Evolutionary conservation across 768 basidiomycete species (phyloP), one percentile per base, ranked within the genome.

Genomic region (Podaxis sp.): DNA sequence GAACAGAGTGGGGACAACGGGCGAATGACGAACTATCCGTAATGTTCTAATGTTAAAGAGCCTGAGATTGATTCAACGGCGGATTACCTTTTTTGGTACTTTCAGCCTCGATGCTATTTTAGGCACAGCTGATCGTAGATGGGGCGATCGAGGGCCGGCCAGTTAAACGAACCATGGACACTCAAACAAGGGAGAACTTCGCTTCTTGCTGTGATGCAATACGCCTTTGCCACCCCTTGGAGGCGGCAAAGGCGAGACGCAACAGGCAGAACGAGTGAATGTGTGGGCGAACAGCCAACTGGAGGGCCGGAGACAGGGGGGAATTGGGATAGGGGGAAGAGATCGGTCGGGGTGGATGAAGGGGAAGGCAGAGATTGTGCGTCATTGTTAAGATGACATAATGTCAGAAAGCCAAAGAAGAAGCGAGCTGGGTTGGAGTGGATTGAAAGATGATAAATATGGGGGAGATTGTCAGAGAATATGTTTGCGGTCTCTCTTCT

Each of bases 361-460:
- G 30, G 53, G 41, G 15, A 44, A 46, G 56, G 56, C 40, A 50
- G 49, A 40, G 37, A 24, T 54, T 36, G 56, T 59, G 58, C 58
- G 58, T 59, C 58, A 59, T 59, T 59, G 58, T 37, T 46, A 46
- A 15, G 49, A 36, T 50, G 33, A 51, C 48, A 59, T 59, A 40
- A 37, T 36, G 36, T 12, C 28, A 15, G 20, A 26, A 15, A 51
- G 3, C 12, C 49, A 10, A 12, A 28, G 41, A 44, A 4, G 30
- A 53, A 33, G 51, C 1, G 51, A 33, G 51, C 51, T 53, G 51
- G 51, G 28, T 53, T 53, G 51, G 51, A 40, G 54, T 40, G 54
- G 54, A 22, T 41, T 56, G 37, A 22, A 37, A 40, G n/a, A 40
- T 56, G 58, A 62, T 62, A 62, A 62, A 62, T 62, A 62, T 33